A percentile compares a stretch with the other conserved stretches of the same genome.
Evolutionary conservation across 257 asterid genomes (phyloP).

Genomic region (Nicotiana sylvestris): DNA sequence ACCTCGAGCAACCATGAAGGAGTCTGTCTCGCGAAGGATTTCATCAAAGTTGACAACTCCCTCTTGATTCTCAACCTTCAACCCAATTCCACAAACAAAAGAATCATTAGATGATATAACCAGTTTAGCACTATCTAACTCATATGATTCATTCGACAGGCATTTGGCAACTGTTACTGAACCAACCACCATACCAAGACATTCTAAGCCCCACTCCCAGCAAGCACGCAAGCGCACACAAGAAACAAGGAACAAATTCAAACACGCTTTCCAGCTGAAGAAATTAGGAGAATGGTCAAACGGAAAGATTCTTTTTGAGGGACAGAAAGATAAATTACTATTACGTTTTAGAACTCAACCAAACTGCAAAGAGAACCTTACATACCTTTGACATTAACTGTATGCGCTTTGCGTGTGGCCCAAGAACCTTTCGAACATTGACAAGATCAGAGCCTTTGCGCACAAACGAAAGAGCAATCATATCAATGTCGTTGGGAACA

Average conservation of each 20-base stretch:
- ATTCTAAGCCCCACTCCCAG: background rate
- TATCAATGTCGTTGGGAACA: conserved; percentile 70
- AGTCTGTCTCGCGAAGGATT: conserved; percentile 73
- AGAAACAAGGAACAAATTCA: background rate
- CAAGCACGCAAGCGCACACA: background rate
- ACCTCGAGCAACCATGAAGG: conserved; percentile 93
- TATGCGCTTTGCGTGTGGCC: conserved; percentile 61
- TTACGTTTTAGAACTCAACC: background rate
- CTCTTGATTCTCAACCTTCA: conserved; percentile 84
- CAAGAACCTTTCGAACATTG: conserved; percentile 67
- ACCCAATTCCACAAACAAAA: conserved; percentile 4
- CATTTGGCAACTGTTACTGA: background rate
- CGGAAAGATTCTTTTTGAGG: background rate
- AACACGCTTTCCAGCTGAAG: background rate
- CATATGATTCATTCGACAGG: background rate
- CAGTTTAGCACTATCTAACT: background rate
- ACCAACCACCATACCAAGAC: background rate
- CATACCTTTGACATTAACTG: conserved; percentile 72
- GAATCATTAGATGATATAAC: background rate
- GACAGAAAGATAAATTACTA: background rate
- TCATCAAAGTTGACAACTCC: conserved; percentile 81
- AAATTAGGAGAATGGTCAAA: background rate
- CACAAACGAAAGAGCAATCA: conserved; percentile 81
- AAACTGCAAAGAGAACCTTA: background rate
- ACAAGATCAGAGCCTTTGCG: conserved; percentile 87